These are phyloP conservation scores for Cladosporium halotolerans DNA, from an alignment of 2,329 filamentous ascomycete genomes.

Conservation along the genomic window DNA sequence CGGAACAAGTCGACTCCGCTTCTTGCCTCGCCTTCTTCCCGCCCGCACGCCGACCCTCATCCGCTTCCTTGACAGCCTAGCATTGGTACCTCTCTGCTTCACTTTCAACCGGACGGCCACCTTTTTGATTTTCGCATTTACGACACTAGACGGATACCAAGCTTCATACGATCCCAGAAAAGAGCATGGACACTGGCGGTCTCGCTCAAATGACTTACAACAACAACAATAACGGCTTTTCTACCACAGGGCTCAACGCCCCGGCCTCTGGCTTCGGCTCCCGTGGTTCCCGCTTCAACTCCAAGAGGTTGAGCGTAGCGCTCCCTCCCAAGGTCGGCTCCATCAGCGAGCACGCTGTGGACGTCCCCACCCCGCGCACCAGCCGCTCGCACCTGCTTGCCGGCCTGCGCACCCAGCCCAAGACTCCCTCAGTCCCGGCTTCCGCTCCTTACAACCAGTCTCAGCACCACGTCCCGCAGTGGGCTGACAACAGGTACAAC, in stretches of 20 bases:
- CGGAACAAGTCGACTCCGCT: slow-evolving; percentile 9
- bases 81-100: slow-evolving; percentile 5
- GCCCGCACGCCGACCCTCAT: not conserved
- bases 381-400: slow-evolving; percentile 92
- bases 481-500: slow-evolving; percentile 36
- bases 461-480: slow-evolving; percentile 43
- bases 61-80: slow-evolving; percentile 15
- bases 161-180: slow-evolving; percentile 18
- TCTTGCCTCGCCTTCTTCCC: slow-evolving; percentile 15
- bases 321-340: slow-evolving; percentile 62
- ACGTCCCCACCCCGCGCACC: slow-evolving; percentile 77
- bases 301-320: slow-evolving; percentile 82
- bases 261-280: slow-evolving; percentile 63
- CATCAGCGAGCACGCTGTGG: slow-evolving; percentile 61
- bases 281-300: slow-evolving; percentile 68
- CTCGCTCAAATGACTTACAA: slow-evolving; percentile 98
- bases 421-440: slow-evolving; percentile 66
- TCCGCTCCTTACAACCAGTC: slow-evolving; percentile 56
- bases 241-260: slow-evolving; percentile 65
- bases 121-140: slow-evolving; percentile 7
- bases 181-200: slow-evolving; percentile 89
- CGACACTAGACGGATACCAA: slow-evolving; percentile 12
- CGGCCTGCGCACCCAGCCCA: slow-evolving; percentile 86
- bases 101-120: slow-evolving; percentile 2
- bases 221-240: slow-evolving; percentile 49